A percentile compares a stretch with the other conserved stretches of the same genome.
Conservation (phyloP, 805 yeast species). For the Wickerhamomyces rabaulensis region DNA sequence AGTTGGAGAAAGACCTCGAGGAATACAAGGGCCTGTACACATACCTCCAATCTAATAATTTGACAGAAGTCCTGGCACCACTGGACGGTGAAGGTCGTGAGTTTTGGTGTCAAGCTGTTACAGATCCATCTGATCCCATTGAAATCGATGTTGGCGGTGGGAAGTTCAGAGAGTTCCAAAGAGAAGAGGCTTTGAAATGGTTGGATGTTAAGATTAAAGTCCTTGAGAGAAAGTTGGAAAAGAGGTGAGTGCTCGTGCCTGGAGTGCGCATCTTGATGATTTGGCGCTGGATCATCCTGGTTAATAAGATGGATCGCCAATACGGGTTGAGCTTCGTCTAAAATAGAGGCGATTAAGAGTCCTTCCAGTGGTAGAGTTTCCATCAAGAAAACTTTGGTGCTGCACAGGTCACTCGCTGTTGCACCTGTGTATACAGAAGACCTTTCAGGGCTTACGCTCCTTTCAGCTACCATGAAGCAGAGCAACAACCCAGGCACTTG, state of each 20-base stretch:
- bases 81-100: slow-evolving; percentile 18
- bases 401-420: no score
- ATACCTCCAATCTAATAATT: slow-evolving; percentile 3
- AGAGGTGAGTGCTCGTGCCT: neutral
- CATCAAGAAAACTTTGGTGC: no score
- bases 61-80: slow-evolving; percentile 14
- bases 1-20: slow-evolving; percentile 2
- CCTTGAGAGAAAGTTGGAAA: slow-evolving; percentile 1
- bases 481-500: no score
- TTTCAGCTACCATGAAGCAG: no score
- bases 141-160: slow-evolving; percentile 9
- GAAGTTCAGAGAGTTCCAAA: neutral
- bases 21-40: slow-evolving; percentile 8
- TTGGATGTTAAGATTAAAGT: slow-evolving; percentile 1
- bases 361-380: no score
- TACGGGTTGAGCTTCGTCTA: no score
- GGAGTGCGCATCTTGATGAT: no score
- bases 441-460: no score
- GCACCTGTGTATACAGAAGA: no score
- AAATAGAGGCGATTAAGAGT: no score
- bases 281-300: no score
- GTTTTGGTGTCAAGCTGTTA: slow-evolving; percentile 17
- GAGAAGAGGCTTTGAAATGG: slow-evolving; percentile 6
- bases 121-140: slow-evolving; percentile 6
- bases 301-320: no score